These are phyloP conservation scores for Pichia sp. DNA, from an alignment of 1,139 yeast species.

Conservation along the genomic window DNA sequence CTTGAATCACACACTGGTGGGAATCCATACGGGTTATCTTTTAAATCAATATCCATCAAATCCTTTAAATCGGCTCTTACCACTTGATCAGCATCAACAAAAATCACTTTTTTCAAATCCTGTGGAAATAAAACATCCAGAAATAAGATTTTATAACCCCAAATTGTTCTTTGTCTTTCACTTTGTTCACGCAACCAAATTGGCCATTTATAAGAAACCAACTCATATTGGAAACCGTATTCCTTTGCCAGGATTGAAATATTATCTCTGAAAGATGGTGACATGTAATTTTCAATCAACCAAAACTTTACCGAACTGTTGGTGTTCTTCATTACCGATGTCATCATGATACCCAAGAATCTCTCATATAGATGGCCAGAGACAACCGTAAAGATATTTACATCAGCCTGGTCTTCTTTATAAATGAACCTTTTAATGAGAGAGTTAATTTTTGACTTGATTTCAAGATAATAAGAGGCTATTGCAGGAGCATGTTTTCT, in stretches of 20 bases:
- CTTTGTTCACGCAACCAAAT: conserved; percentile 73
- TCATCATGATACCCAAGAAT: conserved; percentile 66
- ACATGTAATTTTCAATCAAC: conserved; percentile 74
- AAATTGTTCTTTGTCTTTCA: conserved; percentile 68
- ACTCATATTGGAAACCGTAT: conserved; percentile 57
- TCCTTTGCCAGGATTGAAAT: conserved; percentile 56
- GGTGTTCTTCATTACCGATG: conserved; percentile 61
- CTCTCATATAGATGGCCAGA: conserved; percentile 75
- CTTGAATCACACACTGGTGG: conserved; percentile 86
- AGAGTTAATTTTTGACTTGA: not conserved
- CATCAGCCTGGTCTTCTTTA: conserved; percentile 37
- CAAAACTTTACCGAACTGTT: conserved; percentile 68
- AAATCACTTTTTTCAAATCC: conserved; percentile 63
- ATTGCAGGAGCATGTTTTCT: conserved; percentile 1
- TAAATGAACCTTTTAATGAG: not conserved
- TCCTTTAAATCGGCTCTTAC: conserved; percentile 69
- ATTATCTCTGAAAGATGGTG: conserved; percentile 55
- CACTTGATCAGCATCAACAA: conserved; percentile 81
- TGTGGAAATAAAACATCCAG: conserved; percentile 84
- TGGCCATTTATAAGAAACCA: conserved; percentile 88
- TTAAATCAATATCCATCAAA: conserved; percentile 52
- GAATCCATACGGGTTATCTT: conserved; percentile 79
- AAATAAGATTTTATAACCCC: conserved; percentile 85
- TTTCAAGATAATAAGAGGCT: not conserved
- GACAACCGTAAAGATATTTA: conserved; percentile 79